phyloP scores from a whole-genome alignment of 2,329 filamentous ascomycete genomes.

The Cordyceps tenuipes region DNA sequence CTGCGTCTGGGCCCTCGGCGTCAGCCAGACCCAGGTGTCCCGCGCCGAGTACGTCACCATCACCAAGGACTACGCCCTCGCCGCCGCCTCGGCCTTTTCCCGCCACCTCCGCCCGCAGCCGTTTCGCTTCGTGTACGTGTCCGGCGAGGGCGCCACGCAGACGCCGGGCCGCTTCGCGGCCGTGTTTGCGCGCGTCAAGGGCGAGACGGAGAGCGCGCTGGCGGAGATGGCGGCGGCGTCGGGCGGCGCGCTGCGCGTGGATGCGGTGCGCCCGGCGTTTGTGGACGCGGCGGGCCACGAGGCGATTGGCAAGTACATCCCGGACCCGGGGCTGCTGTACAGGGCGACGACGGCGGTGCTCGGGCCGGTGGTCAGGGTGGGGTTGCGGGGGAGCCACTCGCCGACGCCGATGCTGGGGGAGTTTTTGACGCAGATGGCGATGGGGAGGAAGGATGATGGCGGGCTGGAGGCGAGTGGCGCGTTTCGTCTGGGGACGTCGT shows the following conservation, averaged over 20 bases:
- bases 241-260: conserved; percentile 38
- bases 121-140: conserved; percentile 66
- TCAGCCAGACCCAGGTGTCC: conserved; percentile 49
- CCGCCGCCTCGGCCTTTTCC: conserved; percentile 53
- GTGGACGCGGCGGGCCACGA: conserved; percentile 44
- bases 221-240: conserved; percentile 39
- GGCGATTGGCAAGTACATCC: conserved; percentile 35
- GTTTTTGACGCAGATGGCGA: conserved; percentile 37
- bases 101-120: conserved; percentile 23
- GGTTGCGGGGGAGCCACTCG: conserved; percentile 22
- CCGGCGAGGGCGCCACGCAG: conserved; percentile 53
- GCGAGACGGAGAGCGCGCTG: conserved; percentile 53
- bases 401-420: conserved; percentile 37
- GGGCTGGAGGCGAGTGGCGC: conserved; percentile 20
- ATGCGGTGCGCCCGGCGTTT: conserved; percentile 49
- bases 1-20: conserved; percentile 67
- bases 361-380: conserved; percentile 17
- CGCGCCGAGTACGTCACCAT: conserved; percentile 62
- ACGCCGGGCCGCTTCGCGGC: conserved; percentile 46
- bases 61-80: conserved; percentile 57
- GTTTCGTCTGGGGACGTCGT: conserved; percentile 26
- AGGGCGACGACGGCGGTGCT: conserved; percentile 16
- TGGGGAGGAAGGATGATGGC: conserved; percentile 28
- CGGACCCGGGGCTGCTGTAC: conserved; percentile 19
- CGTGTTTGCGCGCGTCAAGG: conserved; percentile 57